These are phyloP conservation scores for Trametes cingulata DNA, from an alignment of 768 basidiomycete species.

Conservation along the genomic window DNA sequence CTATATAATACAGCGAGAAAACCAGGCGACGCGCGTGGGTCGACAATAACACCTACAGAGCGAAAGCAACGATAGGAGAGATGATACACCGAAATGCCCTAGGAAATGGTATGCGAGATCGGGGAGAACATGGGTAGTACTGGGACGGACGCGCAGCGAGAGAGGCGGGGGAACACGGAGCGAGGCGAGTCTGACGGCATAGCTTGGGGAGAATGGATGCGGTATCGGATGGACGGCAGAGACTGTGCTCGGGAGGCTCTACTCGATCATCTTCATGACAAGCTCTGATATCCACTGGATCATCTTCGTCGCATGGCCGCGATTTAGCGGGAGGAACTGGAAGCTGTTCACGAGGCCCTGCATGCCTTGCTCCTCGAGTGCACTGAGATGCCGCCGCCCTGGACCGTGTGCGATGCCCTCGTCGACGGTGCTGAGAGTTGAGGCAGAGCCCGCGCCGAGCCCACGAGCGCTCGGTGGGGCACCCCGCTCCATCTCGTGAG, in stretches of 20 bases:
- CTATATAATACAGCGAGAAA: slow-evolving; percentile 5
- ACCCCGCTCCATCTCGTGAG: slow-evolving; percentile 53
- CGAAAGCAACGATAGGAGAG: slow-evolving; percentile 10
- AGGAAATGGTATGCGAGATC: slow-evolving; percentile 9
- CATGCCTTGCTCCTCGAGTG: slow-evolving; percentile 73
- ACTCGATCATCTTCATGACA: slow-evolving; percentile 53
- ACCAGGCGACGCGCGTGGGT: slow-evolving; percentile 1
- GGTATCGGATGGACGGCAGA: slow-evolving; percentile 1
- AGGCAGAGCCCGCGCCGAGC: slow-evolving; percentile 48
- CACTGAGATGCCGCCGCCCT: slow-evolving; percentile 53
- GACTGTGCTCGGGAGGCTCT: background rate
- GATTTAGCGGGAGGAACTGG: slow-evolving; percentile 60
- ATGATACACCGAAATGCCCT: slow-evolving; percentile 15
- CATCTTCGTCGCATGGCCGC: slow-evolving; percentile 49
- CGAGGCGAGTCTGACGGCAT: too few species aligned
- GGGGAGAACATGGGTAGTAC: background rate
- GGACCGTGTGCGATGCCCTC: slow-evolving; percentile 48
- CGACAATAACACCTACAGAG: slow-evolving; percentile 14
- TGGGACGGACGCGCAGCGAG: background rate
- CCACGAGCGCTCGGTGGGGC: slow-evolving; percentile 35
- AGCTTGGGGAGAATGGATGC: slow-evolving; percentile 2
- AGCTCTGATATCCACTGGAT: slow-evolving; percentile 75
- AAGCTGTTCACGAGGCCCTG: slow-evolving; percentile 72
- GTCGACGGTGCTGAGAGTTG: slow-evolving; percentile 65
- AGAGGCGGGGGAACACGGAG: background rate